Evolutionary conservation across 257 asterid genomes (phyloP).

Genomic region (Salvia miltiorrhiza): DNA sequence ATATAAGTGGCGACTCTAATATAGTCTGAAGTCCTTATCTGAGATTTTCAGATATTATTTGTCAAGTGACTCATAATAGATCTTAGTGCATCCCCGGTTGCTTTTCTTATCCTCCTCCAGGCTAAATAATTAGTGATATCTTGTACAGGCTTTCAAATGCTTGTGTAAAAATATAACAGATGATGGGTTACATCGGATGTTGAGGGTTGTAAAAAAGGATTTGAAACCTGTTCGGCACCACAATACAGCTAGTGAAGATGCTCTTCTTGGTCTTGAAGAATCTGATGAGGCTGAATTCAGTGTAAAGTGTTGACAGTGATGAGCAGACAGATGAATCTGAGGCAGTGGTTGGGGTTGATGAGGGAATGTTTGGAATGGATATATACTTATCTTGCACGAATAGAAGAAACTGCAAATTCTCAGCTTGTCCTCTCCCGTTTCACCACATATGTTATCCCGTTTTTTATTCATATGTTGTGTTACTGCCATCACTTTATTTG

Average conservation of each 20-base stretch:
- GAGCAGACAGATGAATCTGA: constrained; percentile 78
- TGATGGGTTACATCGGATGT: constrained; percentile 77
- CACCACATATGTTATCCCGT: constrained; percentile 36
- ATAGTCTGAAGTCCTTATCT: too few relatives aligned
- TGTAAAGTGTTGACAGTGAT: constrained; percentile 73
- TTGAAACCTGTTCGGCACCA: constrained; percentile 87
- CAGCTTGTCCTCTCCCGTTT: constrained; percentile 94
- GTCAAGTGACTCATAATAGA: too few relatives aligned
- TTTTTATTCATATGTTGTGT: background rate
- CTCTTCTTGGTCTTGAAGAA: constrained; percentile 79
- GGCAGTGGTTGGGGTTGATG: constrained; percentile 62
- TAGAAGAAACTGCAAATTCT: constrained; percentile 90
- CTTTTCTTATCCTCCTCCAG: too few relatives aligned
- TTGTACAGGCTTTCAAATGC: constrained; percentile 71
- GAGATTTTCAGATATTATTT: too few relatives aligned
- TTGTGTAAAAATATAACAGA: constrained; percentile 67
- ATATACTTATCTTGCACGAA: constrained; percentile 60
- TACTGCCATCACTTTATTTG: constrained; percentile 36
- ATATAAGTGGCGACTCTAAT: too few relatives aligned
- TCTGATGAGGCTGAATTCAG: constrained; percentile 80
- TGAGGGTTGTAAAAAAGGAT: constrained; percentile 83
- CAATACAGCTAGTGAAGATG: constrained; percentile 61
- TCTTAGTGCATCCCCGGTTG: too few relatives aligned
- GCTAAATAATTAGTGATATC: background rate
- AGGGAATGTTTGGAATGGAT: constrained; percentile 92